Evolutionary conservation across 805 yeast genomes (phyloP).

Genomic region (Starmerella lactis-condensi): DNA sequence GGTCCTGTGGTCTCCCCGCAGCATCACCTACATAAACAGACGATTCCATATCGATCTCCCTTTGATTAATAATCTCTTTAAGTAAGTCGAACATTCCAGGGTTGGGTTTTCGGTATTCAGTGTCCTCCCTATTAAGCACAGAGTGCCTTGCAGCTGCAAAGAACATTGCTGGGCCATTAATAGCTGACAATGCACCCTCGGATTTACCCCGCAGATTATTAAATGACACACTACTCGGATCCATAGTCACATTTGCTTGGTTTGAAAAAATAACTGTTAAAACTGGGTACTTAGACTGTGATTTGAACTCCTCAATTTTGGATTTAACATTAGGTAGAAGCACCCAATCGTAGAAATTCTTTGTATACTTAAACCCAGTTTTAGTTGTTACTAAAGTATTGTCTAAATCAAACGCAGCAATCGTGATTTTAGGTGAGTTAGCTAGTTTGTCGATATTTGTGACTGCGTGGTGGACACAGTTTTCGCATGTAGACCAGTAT

Average conservation of each 20-base stretch:
- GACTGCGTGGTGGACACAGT: no score
- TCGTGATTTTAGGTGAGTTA: no score
- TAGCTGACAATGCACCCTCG: constrained; percentile 4
- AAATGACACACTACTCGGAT: constrained; percentile 22
- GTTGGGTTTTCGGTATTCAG: constrained; percentile 38
- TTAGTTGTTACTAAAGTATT: constrained; percentile 54
- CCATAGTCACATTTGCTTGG: constrained; percentile 48
- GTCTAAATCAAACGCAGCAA: constrained; percentile 76
- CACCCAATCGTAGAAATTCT: constrained; percentile 55
- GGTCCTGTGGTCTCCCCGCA: constrained; percentile 66
- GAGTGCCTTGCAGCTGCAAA: constrained; percentile 43
- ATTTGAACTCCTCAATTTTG: constrained; percentile 2
- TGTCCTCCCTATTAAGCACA: constrained; percentile 10
- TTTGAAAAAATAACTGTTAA: constrained; percentile 61
- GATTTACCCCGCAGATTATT: constrained; percentile 21
- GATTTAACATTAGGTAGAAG: constrained; percentile 21
- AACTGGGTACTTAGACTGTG: constrained; percentile 13
- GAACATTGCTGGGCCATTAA: constrained; percentile 18
- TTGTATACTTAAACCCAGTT: constrained; percentile 41
- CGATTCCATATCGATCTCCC: constrained; percentile 25
- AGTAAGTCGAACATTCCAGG: constrained; percentile 59
- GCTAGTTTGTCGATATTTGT: no score
- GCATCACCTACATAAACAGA: constrained; percentile 88
- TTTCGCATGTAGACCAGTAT: no score
- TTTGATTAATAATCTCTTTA: constrained; percentile 24